A percentile compares a stretch with the other conserved stretches of the same genome.
Conservation (phyloP, 1,284 basidiomycete species). For the Cerrena zonata region DNA sequence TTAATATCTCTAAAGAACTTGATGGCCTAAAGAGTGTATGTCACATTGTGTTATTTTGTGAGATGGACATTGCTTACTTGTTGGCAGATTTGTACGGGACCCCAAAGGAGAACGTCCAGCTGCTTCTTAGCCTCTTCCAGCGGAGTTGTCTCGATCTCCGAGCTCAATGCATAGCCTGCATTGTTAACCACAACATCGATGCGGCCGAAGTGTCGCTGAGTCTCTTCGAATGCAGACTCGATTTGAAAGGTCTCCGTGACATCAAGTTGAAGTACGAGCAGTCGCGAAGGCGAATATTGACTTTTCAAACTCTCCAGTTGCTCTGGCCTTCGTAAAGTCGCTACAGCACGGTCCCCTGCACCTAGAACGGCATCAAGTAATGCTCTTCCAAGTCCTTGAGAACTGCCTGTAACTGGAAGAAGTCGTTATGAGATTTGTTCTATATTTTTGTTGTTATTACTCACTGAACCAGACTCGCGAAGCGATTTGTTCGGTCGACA, state of each 20-base stretch:
- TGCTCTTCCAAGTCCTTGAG: conserved; percentile 25
- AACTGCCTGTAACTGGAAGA: conserved; percentile 24
- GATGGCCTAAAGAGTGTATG: not conserved
- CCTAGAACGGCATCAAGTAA: conserved; percentile 23
- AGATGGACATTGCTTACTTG: conserved; percentile 9
- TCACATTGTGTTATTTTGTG: conserved; percentile 15
- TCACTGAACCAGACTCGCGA: not conserved
- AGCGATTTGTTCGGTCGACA: too few species aligned
- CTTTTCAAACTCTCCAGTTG: conserved; percentile 11
- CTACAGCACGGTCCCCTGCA: conserved; percentile 26
- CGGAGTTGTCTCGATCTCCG: conserved; percentile 29
- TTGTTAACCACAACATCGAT: conserved; percentile 38
- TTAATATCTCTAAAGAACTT: not conserved
- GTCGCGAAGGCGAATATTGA: conserved; percentile 12
- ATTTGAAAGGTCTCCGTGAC: conserved; percentile 27
- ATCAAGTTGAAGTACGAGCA: conserved; percentile 20
- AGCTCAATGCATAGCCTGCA: conserved; percentile 28
- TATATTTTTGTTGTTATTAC: too few species aligned
- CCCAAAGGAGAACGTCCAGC: conserved; percentile 34
- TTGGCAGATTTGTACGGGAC: conserved; percentile 25
- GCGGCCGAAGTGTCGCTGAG: conserved; percentile 29
- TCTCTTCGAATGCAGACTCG: conserved; percentile 26
- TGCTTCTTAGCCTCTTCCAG: conserved; percentile 26
- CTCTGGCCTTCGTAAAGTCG: conserved; percentile 19
- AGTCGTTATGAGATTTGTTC: too few species aligned